phyloP scores from a whole-genome alignment of 2,329 filamentous ascomycete species.

The Epichloe uncinata region DNA sequence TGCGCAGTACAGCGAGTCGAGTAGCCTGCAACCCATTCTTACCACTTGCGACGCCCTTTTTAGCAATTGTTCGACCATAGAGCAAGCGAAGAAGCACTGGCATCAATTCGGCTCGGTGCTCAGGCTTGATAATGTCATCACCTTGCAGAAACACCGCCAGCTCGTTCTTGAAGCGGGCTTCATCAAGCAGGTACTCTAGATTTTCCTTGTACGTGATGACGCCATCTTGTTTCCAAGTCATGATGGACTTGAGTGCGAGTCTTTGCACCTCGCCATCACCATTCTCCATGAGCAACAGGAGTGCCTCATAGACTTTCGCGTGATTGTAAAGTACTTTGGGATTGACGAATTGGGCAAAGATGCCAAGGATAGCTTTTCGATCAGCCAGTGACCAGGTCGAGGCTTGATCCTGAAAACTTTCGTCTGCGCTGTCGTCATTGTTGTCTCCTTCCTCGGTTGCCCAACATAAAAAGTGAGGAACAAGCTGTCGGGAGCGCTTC shows the following conservation, averaged over 20 bases:
- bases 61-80: conserved; percentile 79
- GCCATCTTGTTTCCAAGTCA: conserved; percentile 75
- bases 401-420: conserved; percentile 18
- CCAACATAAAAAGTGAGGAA: conserved; percentile 84
- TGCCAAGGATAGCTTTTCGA: conserved; percentile 65
- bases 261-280: conserved; percentile 87
- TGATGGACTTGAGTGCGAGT: conserved; percentile 66
- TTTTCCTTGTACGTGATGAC: conserved; percentile 74
- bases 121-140: conserved; percentile 56
- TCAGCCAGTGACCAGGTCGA: conserved; percentile 61
- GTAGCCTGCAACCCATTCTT: conserved; percentile 71
- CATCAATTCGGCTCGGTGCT: conserved; percentile 63
- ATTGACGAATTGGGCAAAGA: conserved; percentile 80
- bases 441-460: conserved; percentile 37
- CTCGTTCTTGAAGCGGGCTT: conserved; percentile 84
- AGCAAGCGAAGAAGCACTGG: conserved; percentile 76
- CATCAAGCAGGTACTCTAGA: conserved; percentile 75
- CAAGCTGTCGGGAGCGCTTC: conserved; percentile 69
- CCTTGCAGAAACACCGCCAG: conserved; percentile 77
- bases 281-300: conserved; percentile 67
- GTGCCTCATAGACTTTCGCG: conserved; percentile 59
- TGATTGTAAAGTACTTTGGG: conserved; percentile 71
- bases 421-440: conserved; percentile 23
- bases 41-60: conserved; percentile 62
- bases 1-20: conserved; percentile 67